Evolutionary conservation across 306 rosid genomes (phyloP).

Genomic region (Cucurbita maxima): DNA sequence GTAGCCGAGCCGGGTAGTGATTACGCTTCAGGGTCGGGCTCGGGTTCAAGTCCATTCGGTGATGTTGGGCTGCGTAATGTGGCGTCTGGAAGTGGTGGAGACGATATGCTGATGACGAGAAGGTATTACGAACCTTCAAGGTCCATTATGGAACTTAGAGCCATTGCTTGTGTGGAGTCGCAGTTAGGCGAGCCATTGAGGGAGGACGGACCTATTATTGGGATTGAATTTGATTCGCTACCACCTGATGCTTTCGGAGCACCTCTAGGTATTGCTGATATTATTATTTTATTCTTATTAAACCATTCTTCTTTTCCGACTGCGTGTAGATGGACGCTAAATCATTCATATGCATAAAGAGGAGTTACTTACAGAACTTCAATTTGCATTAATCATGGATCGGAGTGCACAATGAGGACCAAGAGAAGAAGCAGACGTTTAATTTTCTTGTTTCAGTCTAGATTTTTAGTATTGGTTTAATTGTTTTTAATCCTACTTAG

Average conservation of each 20-base stretch:
- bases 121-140: slow-evolving; percentile 58
- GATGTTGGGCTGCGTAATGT: slow-evolving; percentile 47
- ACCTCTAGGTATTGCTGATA: slow-evolving; percentile 44
- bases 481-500: not conserved
- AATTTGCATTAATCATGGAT: not conserved
- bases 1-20: slow-evolving; percentile 53
- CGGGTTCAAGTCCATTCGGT: slow-evolving; percentile 65
- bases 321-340: not conserved
- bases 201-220: slow-evolving; percentile 85
- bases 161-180: slow-evolving; percentile 87
- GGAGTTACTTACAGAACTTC: not conserved
- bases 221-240: slow-evolving; percentile 79
- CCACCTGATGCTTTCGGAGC: slow-evolving; percentile 99
- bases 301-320: slow-evolving; percentile 10
- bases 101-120: slow-evolving; percentile 28
- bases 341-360: not conserved
- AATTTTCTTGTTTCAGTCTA: not conserved
- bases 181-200: slow-evolving; percentile 87
- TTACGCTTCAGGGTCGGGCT: slow-evolving; percentile 88
- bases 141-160: slow-evolving; percentile 61
- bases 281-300: not conserved
- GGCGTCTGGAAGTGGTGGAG: slow-evolving; percentile 28
- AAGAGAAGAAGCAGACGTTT: not conserved
- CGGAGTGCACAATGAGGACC: not conserved
- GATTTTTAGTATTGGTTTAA: not conserved